phyloP scores from a whole-genome alignment of 106 monocot genomes.

The Chionographis japonica region DNA sequence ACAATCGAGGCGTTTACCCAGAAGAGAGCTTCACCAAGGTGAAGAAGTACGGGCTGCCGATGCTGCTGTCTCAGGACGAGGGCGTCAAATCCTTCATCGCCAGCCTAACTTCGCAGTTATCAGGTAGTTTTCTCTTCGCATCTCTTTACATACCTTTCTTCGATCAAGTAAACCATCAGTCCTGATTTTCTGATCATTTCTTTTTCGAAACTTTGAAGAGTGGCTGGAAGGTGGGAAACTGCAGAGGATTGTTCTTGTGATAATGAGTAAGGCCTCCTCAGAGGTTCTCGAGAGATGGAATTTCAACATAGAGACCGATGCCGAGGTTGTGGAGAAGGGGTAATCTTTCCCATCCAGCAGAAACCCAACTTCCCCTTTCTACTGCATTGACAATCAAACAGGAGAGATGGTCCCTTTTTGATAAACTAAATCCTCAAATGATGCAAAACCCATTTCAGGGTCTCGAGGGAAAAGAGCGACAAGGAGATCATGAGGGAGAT shows the following conservation, averaged over 20 bases:
- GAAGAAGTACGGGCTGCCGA: conserved; percentile 90
- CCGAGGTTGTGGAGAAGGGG: conserved; percentile 85
- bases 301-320: conserved; percentile 85
- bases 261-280: conserved; percentile 79
- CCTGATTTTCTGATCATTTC: too few species aligned
- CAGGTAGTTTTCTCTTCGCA: conserved; percentile 28
- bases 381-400: too few species aligned
- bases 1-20: conserved; percentile 90
- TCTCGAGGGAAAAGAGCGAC: conserved; percentile 82
- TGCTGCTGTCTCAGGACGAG: conserved; percentile 92
- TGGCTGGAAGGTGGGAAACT: conserved; percentile 86
- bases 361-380: not conserved
- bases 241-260: conserved; percentile 95
- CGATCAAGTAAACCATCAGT: too few species aligned
- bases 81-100: conserved; percentile 81
- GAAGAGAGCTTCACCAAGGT: conserved; percentile 92
- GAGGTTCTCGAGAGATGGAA: conserved; percentile 99
- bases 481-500: conserved; percentile 99
- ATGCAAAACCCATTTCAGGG: conserved; percentile 15
- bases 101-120: conserved; percentile 73
- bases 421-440: too few species aligned
- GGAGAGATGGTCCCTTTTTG: too few species aligned
- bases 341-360: too few species aligned
- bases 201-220: conserved; percentile 30
- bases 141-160: not conserved